A percentile compares a stretch with the other conserved stretches of the same genome.
Conservation (phyloP, 306 rosid species). For the Dalbergia cochinchinensis region DNA sequence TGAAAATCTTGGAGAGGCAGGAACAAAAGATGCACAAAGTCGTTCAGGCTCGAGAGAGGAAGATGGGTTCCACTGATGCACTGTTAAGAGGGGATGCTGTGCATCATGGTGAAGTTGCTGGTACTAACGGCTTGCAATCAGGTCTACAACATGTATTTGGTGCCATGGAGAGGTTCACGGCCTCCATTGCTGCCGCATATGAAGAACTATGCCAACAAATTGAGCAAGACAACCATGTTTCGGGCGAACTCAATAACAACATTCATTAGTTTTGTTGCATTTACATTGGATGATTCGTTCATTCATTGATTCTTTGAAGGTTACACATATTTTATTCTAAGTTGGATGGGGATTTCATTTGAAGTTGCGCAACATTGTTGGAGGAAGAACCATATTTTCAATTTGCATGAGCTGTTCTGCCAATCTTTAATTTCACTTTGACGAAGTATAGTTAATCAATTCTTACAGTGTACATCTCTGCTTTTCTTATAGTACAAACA, state of each 20-base stretch:
- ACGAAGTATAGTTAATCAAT: slow-evolving; percentile 60
- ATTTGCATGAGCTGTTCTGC: slow-evolving; percentile 34
- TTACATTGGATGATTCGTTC: neutral
- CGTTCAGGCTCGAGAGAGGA: slow-evolving; percentile 50
- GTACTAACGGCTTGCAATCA: slow-evolving; percentile 30
- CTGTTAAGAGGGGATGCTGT: slow-evolving; percentile 14
- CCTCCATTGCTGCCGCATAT: slow-evolving; percentile 52
- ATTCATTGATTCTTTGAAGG: neutral
- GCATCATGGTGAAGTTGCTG: slow-evolving; percentile 35
- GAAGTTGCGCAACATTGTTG: neutral
- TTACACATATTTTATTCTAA: neutral
- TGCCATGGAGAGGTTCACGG: slow-evolving; percentile 61
- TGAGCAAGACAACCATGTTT: slow-evolving; percentile 28
- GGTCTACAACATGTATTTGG: slow-evolving; percentile 60
- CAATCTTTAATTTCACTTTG: slow-evolving; percentile 43
- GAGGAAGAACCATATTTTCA: slow-evolving; percentile 33
- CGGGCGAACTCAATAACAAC: slow-evolving; percentile 1
- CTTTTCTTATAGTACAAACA: slow-evolving; percentile 59
- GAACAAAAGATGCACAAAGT: slow-evolving; percentile 60
- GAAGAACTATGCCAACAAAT: slow-evolving; percentile 58
- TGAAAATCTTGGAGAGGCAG: slow-evolving; percentile 53
- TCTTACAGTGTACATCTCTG: slow-evolving; percentile 62
- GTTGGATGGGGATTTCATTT: slow-evolving; percentile 40
- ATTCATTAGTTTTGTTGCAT: neutral
- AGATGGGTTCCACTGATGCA: slow-evolving; percentile 30